Conservation (phyloP, 352 stramenopile species). For the Phytophthora podocarpi region DNA sequence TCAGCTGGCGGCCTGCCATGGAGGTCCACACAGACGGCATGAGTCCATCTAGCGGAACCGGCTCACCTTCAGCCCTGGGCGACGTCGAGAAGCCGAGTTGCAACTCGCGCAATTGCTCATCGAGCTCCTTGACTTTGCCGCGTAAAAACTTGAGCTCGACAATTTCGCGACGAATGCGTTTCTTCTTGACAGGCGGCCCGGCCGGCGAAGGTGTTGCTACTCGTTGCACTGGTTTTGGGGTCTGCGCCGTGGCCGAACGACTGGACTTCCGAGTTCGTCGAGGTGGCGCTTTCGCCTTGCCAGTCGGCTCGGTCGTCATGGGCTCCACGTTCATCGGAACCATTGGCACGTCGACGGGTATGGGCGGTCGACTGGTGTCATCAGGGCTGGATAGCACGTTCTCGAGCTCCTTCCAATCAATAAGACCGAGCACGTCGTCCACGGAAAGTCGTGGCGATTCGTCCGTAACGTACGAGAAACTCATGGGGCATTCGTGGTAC, state of each 20-base stretch:
- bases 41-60: neutral
- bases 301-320: neutral
- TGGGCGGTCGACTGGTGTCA: slow-evolving; percentile 14
- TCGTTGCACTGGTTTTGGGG: slow-evolving; percentile 1
- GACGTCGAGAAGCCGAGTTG: slow-evolving; percentile 17
- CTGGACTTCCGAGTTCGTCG: slow-evolving; percentile 5
- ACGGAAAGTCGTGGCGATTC: slow-evolving; percentile 34
- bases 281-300: slow-evolving; percentile 10
- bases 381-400: slow-evolving; percentile 28
- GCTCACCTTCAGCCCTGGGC: neutral
- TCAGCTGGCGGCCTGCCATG: slow-evolving; percentile 31
- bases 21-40: slow-evolving; percentile 34
- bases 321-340: slow-evolving; percentile 9
- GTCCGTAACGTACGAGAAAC: slow-evolving; percentile 29
- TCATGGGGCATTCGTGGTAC: slow-evolving; percentile 31
- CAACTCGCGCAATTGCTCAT: slow-evolving; percentile 30
- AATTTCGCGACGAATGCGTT: slow-evolving; percentile 36
- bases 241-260: slow-evolving; percentile 6
- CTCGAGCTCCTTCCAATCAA: slow-evolving; percentile 44
- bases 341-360: slow-evolving; percentile 4
- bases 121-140: slow-evolving; percentile 39
- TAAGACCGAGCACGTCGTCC: slow-evolving; percentile 34
- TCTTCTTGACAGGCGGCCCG: slow-evolving; percentile 30
- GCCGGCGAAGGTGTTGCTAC: neutral
- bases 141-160: slow-evolving; percentile 41